Conservation (phyloP, 2,329 filamentous ascomycete genomes). For the Raffaelea albimanens region DNA sequence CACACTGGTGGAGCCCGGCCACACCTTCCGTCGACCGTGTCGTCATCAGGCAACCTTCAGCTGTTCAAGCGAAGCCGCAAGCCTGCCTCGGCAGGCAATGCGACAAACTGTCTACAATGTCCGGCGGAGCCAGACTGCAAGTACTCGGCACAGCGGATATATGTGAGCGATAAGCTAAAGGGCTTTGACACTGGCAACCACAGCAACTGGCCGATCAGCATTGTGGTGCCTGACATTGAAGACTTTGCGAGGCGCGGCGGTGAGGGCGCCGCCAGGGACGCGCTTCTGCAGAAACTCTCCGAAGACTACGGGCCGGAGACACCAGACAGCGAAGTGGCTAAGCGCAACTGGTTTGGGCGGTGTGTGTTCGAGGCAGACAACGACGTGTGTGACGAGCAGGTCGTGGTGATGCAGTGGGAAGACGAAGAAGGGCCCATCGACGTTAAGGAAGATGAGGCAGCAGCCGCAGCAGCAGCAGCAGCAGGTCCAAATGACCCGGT, state of each 20-base stretch:
- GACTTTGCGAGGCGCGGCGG: constrained; percentile 47
- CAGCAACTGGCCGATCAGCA: constrained; percentile 70
- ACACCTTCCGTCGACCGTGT: constrained; percentile 68
- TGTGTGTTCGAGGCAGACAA: constrained; percentile 94
- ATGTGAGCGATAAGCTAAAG: constrained; percentile 47
- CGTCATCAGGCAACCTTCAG: constrained; percentile 66
- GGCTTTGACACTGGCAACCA: constrained; percentile 57
- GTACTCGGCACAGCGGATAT: constrained; percentile 79
- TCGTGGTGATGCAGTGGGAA: constrained; percentile 73
- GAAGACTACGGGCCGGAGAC: constrained; percentile 45
- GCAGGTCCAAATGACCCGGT: not conserved
- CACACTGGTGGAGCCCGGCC: constrained; percentile 31
- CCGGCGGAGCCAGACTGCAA: constrained; percentile 65
- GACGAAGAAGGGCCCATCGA: constrained; percentile 52
- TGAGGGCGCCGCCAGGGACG: constrained; percentile 35
- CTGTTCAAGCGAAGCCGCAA: constrained; percentile 72
- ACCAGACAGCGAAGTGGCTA: constrained; percentile 34
- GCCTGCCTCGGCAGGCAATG: constrained; percentile 59
- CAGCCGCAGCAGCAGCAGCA: not conserved
- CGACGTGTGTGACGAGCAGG: constrained; percentile 86
- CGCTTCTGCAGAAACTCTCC: constrained; percentile 25
- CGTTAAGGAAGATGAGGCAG: not conserved
- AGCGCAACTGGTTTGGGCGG: constrained; percentile 74
- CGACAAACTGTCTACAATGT: constrained; percentile 84
- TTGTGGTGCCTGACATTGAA: constrained; percentile 90